A percentile compares a stretch with the other conserved stretches of the same genome.
phyloP scores from a whole-genome alignment of 345 rosid genomes.

The Stellera chamaejasme region DNA sequence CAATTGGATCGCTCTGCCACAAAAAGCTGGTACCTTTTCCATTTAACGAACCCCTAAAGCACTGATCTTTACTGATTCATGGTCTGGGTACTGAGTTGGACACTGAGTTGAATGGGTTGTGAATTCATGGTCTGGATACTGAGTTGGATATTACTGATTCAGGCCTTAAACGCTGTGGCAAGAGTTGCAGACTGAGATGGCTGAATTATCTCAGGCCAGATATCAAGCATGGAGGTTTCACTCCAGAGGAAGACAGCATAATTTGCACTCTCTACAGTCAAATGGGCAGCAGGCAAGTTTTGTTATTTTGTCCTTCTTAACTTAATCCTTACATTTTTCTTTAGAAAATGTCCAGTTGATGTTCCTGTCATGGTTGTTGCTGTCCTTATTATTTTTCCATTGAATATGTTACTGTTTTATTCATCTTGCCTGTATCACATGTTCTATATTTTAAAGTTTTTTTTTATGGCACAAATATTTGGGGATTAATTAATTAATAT shows the following conservation, averaged over 20 bases:
- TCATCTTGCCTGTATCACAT: no score
- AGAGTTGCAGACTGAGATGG: slow-evolving; percentile 61
- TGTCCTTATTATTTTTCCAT: background rate
- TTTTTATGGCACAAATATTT: no score
- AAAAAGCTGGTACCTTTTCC: slow-evolving; percentile 41
- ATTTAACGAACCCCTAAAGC: background rate
- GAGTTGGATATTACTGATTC: background rate
- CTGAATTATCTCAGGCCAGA: slow-evolving; percentile 52
- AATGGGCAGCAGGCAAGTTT: slow-evolving; percentile 52
- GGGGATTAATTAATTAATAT: background rate
- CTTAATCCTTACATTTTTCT: background rate
- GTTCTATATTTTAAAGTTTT: no score
- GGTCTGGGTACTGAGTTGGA: background rate
- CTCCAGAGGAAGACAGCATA: slow-evolving; percentile 43
- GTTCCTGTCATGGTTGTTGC: background rate
- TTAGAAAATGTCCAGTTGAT: background rate
- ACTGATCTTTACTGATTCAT: background rate
- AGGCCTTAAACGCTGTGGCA: slow-evolving; percentile 53
- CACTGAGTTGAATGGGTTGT: background rate
- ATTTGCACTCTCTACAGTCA: slow-evolving; percentile 38
- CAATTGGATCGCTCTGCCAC: slow-evolving; percentile 56
- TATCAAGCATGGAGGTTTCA: slow-evolving; percentile 57
- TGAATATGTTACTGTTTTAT: background rate
- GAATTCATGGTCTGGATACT: background rate
- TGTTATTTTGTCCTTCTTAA: background rate